Evolutionary conservation across 1,284 basidiomycete species (phyloP).

Genomic region (Ceratobasidium sp.): DNA sequence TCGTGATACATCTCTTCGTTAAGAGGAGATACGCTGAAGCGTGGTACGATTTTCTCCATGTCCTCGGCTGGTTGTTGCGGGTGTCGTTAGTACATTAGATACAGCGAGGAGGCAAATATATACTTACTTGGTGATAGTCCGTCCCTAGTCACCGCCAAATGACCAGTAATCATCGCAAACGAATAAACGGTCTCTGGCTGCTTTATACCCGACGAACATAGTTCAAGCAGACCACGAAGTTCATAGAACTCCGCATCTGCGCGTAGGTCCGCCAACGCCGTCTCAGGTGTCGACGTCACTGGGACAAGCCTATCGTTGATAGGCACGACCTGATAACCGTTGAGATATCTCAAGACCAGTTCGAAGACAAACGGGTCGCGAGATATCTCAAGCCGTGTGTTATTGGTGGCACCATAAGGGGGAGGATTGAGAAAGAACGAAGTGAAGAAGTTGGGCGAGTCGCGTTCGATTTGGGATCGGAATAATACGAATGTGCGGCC

Average conservation of each 20-base stretch:
- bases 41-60: neutral
- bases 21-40: neutral
- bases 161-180: neutral
- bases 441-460: constrained; percentile 23
- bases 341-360: constrained; percentile 18
- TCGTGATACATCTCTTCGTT: neutral
- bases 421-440: neutral
- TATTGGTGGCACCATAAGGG: too few species aligned
- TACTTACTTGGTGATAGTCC: neutral
- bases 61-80: neutral
- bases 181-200: neutral
- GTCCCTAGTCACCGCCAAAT: neutral
- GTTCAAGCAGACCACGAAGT: neutral
- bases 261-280: neutral
- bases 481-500: neutral
- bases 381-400: neutral
- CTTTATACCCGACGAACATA: neutral
- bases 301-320: neutral
- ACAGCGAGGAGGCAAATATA: neutral
- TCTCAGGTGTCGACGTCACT: neutral
- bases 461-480: constrained; percentile 7
- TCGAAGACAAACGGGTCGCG: constrained; percentile 19
- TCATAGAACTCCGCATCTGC: constrained; percentile 11
- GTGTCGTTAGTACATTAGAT: neutral
- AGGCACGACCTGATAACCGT: constrained; percentile 24